phyloP scores from a whole-genome alignment of 192 early-diverging fungal species.

The Linnemannia elongata region DNA sequence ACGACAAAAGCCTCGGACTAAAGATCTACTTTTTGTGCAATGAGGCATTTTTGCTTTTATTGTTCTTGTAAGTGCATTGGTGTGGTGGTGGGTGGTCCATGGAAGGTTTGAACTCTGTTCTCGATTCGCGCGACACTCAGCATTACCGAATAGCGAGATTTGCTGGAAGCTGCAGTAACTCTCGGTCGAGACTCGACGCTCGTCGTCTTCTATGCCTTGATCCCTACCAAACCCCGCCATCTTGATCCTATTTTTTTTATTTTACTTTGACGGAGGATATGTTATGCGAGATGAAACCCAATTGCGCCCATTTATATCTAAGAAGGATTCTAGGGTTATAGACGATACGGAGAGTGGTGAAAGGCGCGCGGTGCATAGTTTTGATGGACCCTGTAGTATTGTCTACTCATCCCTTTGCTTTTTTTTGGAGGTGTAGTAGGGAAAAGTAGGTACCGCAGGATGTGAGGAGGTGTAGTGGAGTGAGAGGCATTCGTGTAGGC shows the following conservation, averaged over 20 bases:
- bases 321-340: not conserved
- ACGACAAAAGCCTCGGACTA: not conserved
- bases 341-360: not conserved
- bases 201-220: not conserved
- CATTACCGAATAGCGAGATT: not conserved
- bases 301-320: not conserved
- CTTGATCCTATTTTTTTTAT: not conserved
- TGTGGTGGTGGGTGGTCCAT: not conserved
- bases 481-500: not conserved
- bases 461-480: not conserved
- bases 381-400: not conserved
- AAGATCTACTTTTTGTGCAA: conserved; percentile 3
- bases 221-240: not conserved
- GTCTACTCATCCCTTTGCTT: not conserved
- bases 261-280: not conserved
- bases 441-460: not conserved
- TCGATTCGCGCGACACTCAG: not conserved
- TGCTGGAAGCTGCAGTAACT: not conserved
- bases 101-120: not conserved
- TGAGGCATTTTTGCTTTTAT: not conserved
- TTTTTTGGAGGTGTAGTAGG: not conserved
- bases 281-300: not conserved
- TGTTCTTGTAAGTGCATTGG: not conserved
- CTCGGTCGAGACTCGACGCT: not conserved
- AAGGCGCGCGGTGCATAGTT: not conserved